These are phyloP conservation scores for Podospora australis DNA, from an alignment of 495 filamentous ascomycete species.

Conservation along the genomic window DNA sequence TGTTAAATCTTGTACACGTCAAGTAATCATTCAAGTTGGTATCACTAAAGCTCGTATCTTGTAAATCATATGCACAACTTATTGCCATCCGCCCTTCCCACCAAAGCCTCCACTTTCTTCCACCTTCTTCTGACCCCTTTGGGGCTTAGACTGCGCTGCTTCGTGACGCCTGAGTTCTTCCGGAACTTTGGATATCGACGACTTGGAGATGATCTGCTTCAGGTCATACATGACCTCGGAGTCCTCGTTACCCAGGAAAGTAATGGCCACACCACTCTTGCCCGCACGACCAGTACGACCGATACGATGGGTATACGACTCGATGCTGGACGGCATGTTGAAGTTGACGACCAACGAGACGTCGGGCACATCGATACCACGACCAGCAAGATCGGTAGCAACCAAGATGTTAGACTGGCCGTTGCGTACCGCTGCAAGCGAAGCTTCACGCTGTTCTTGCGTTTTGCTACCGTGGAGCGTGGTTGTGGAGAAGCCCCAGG, in stretches of 20 bases:
- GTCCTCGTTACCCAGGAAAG: conserved; percentile 93
- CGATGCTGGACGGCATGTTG: conserved; percentile 94
- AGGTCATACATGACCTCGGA: conserved; percentile 90
- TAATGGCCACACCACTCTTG: conserved; percentile 95
- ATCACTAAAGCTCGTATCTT: too few species aligned
- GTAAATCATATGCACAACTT: not conserved
- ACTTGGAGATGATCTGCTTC: conserved; percentile 93
- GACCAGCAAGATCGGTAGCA: conserved; percentile 90
- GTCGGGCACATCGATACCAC: conserved; percentile 97
- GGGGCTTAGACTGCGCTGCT: conserved; percentile 74
- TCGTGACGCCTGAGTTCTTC: conserved; percentile 93
- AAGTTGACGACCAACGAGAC: conserved; percentile 96
- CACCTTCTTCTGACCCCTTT: conserved; percentile 28
- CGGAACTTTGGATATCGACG: conserved; percentile 79
- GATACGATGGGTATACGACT: conserved; percentile 96
- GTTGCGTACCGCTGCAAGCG: conserved; percentile 75
- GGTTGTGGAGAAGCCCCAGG: conserved; percentile 85
- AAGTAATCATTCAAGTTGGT: too few species aligned
- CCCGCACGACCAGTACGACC: conserved; percentile 96
- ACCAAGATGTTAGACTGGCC: conserved; percentile 85
- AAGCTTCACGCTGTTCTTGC: conserved; percentile 95
- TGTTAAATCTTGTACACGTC: too few species aligned
- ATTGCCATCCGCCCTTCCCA: conserved; percentile 21
- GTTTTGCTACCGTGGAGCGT: conserved; percentile 94
- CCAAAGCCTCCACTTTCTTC: conserved; percentile 26